Evolutionary conservation across 306 rosid species (phyloP), one percentile per base, ranked within the genome.

Genomic region (Betula pendula): DNA sequence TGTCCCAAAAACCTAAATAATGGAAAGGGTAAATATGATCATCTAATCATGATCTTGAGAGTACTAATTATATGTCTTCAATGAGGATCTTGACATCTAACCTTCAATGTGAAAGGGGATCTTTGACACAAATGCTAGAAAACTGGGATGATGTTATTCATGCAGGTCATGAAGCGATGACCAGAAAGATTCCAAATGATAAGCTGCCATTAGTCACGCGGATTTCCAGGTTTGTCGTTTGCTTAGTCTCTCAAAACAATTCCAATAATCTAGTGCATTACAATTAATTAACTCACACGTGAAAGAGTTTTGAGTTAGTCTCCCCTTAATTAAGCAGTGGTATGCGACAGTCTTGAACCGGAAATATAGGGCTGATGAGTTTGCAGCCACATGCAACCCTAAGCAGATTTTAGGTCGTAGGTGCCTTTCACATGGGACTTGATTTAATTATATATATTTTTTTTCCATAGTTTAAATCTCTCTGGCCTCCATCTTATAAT

Each of bases 341-440:
- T 15, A 40, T 68, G 49, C 55, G 47, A 58, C 70, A 49, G 71
- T 69, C 44, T 43, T 75, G 75, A 71, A 71, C 76, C 84, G 81
- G 76, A 80, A 79, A 75, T 79, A 66, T 55, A 80, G 84, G 87
- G 75, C 66, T 33, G 50, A 53, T 20, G 44, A 71, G 49, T 52
- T 67, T 1, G 72, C 49, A 42, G 44, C 45, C 31, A 65, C 53
- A 73, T 56, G 43, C 24, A 44, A 29, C 45, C 44, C 71, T 45
- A 48, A 45, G 38, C 79, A 82, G 83, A 78, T 83, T 83, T 79
- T 69, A 70, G 83, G 79, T 70, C 58, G 38, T 76, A 68, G 81
- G 71, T 80, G 84, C 80, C 82, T 60, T 84, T 80, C 87, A 84
- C 84, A 80, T 84, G 87, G 71, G 81, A 69, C 72, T 73, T 56